These are phyloP conservation scores for Paramyrothecium roridum DNA, from an alignment of 2,329 filamentous ascomycete species.

Conservation along the genomic window DNA sequence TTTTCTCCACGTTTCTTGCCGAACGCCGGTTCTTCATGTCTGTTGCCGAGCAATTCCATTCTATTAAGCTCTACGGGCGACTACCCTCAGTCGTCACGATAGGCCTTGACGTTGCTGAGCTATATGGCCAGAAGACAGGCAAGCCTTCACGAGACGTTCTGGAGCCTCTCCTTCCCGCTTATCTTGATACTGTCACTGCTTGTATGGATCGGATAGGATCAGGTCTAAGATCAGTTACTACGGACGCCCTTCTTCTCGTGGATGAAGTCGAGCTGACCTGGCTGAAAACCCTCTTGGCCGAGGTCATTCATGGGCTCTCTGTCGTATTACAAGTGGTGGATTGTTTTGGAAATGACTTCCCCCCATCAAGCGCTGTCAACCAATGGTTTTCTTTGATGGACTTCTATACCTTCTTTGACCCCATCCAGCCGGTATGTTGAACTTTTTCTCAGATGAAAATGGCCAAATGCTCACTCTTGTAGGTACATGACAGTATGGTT, in stretches of 20 bases:
- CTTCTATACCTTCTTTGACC: constrained; percentile 66
- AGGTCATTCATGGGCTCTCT: constrained; percentile 71
- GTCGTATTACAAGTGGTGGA: constrained; percentile 72
- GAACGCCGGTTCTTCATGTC: constrained; percentile 69
- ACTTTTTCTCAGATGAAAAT: background rate
- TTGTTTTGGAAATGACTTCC: constrained; percentile 49
- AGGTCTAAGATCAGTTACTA: constrained; percentile 48
- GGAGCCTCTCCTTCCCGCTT: constrained; percentile 44
- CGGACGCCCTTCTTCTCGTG: constrained; percentile 43
- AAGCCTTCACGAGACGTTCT: constrained; percentile 30
- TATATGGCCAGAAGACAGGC: constrained; percentile 24
- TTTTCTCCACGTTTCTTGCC: constrained; percentile 68
- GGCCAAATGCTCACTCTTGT: background rate
- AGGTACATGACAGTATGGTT: constrained; percentile 36
- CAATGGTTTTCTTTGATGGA: constrained; percentile 76
- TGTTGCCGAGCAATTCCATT: constrained; percentile 54
- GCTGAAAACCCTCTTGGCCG: constrained; percentile 61
- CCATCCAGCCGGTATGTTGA: constrained; percentile 41
- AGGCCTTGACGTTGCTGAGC: constrained; percentile 20
- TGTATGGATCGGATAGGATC: constrained; percentile 48
- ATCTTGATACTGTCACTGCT: constrained; percentile 42
- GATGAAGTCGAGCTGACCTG: constrained; percentile 58
- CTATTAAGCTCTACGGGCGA: constrained; percentile 40
- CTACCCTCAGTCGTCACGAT: constrained; percentile 29
- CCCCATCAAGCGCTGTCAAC: constrained; percentile 55